These are phyloP conservation scores for Diaporthe longicolla DNA, from an alignment of 2,329 filamentous ascomycete genomes.

Conservation along the genomic window DNA sequence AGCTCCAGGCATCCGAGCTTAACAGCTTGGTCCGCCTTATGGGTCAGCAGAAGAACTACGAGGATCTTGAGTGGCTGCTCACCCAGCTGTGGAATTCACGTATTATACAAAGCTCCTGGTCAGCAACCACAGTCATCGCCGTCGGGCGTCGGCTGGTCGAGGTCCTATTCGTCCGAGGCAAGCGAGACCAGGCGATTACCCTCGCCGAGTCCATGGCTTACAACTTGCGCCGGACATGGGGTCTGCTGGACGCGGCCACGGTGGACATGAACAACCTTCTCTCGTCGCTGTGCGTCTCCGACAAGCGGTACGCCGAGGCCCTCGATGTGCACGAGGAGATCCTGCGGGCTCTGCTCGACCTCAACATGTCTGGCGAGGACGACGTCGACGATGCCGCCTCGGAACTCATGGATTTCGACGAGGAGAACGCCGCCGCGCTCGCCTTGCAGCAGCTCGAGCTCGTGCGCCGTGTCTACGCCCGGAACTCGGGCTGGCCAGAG, in stretches of 20 bases:
- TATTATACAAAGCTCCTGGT: conserved; percentile 42
- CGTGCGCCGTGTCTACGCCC: conserved; percentile 42
- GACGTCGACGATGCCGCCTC: conserved; percentile 40
- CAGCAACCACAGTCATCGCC: conserved; percentile 41
- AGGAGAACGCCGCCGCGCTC: conserved; percentile 42
- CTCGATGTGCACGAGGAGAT: conserved; percentile 43
- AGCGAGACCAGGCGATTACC: conserved; percentile 41
- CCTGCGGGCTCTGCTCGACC: conserved; percentile 42
- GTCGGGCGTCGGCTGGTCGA: conserved; percentile 42
- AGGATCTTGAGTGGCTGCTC: conserved; percentile 43
- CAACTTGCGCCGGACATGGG: conserved; percentile 44
- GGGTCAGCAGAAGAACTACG: conserved; percentile 44
- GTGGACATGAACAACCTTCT: conserved; percentile 44
- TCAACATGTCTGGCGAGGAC: conserved; percentile 39
- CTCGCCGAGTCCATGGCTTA: conserved; percentile 43
- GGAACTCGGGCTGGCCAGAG: conserved; percentile 43
- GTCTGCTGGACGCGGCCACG: conserved; percentile 42
- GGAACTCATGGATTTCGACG: conserved; percentile 42
- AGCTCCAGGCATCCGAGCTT: conserved; percentile 42
- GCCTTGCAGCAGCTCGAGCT: conserved; percentile 43
- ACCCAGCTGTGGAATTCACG: conserved; percentile 43
- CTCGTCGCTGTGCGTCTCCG: conserved; percentile 41
- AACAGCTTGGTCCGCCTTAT: conserved; percentile 43
- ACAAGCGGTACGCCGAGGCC: conserved; percentile 41
- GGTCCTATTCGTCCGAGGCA: conserved; percentile 42